Evolutionary conservation across 305 asterid species (phyloP).

Genomic region (Rubia balearica): DNA sequence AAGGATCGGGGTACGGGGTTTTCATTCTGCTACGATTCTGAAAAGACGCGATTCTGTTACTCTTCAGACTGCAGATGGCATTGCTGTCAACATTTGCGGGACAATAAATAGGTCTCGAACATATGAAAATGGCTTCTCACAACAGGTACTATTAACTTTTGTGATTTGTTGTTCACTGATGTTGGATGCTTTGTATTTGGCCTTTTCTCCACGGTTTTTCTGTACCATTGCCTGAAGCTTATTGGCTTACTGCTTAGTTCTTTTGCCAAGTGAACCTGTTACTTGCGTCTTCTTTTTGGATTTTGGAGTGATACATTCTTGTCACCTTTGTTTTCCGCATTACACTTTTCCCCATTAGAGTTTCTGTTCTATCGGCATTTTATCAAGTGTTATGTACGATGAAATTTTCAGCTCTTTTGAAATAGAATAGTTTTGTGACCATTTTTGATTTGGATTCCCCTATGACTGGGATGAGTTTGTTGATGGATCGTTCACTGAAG

Average conservation of each 20-base stretch:
- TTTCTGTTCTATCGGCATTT: not conserved
- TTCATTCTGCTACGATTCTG: constrained; percentile 49
- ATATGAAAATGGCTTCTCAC: constrained; percentile 52
- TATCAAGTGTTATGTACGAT: not conserved
- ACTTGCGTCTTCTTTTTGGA: not conserved
- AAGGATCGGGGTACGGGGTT: constrained; percentile 35
- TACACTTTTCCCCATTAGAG: not conserved
- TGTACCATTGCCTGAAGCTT: not conserved
- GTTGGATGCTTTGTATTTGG: not conserved
- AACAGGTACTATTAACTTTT: constrained; percentile 35
- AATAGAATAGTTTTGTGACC: constrained; percentile 39
- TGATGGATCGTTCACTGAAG: constrained; percentile 28
- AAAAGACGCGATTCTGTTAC: constrained; percentile 54
- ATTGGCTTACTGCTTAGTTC: not conserved
- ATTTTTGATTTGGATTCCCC: constrained; percentile 71
- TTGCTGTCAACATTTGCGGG: constrained; percentile 44
- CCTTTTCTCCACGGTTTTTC: not conserved
- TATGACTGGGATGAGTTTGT: constrained; percentile 67
- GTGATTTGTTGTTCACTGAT: not conserved
- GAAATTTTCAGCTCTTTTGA: not conserved
- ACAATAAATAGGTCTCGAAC: constrained; percentile 45
- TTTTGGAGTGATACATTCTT: not conserved
- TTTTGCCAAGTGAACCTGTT: not conserved
- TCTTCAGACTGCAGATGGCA: constrained; percentile 55
- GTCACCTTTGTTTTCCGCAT: not conserved